Evolutionary conservation across 179 eudicot species (phyloP).

Genomic region (Spergularia azorica): DNA sequence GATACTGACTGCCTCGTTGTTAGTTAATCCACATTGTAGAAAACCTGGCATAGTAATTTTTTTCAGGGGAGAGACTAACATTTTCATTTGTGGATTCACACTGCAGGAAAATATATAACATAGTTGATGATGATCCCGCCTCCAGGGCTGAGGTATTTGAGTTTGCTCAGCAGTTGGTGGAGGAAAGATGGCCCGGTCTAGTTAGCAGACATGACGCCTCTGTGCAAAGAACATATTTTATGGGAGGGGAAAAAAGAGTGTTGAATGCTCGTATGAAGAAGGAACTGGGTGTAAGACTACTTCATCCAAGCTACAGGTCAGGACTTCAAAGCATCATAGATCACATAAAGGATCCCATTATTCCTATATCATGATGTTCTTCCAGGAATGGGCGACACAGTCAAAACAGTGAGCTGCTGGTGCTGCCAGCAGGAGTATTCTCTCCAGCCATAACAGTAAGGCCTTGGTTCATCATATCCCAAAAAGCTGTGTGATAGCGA

Average conservation of each 20-base stretch:
- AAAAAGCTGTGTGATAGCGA: no score
- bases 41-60: no score
- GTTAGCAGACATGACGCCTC: conserved; percentile 18
- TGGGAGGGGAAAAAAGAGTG: conserved; percentile 67
- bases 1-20: no score
- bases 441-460: no score
- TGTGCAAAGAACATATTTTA: conserved; percentile 2
- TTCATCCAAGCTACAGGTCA: conserved; percentile 71
- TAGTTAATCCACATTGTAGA: neutral
- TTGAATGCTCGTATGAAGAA: conserved; percentile 65
- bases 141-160: conserved; percentile 66
- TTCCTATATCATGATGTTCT: neutral
- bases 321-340: conserved; percentile 68
- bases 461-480: no score
- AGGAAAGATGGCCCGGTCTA: conserved; percentile 58
- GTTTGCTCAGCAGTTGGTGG: conserved; percentile 54
- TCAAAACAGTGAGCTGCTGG: no score
- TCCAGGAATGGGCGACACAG: neutral
- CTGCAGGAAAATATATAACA: conserved; percentile 59
- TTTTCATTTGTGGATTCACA: neutral
- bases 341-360: conserved; percentile 36
- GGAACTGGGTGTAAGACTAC: conserved; percentile 56
- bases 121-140: conserved; percentile 91
- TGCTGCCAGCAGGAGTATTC: no score
- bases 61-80: neutral